A percentile compares a stretch with the other conserved stretches of the same genome.
Evolutionary conservation across 1,284 basidiomycete species (phyloP).

Genomic region (Athelia sp.): DNA sequence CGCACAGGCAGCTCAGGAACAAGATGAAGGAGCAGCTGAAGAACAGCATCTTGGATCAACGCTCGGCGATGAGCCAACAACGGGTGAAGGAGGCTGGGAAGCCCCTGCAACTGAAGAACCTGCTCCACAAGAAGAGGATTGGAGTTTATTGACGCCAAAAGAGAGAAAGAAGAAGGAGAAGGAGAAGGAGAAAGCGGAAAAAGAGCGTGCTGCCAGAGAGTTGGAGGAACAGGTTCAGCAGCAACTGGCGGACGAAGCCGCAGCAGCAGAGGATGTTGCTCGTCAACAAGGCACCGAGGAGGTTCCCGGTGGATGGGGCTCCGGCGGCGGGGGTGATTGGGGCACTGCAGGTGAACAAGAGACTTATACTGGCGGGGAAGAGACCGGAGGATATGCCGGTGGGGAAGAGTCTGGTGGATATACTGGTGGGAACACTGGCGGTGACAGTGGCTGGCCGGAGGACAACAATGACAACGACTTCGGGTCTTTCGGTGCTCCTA

Average conservation of each 20-base stretch:
- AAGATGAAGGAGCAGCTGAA: conserved; percentile 8
- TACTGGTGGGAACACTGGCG: no score
- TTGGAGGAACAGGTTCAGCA: not conserved
- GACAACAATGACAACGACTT: not conserved
- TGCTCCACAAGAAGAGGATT: not conserved
- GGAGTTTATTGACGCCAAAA: not conserved
- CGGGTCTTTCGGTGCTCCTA: no score
- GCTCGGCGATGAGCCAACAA: not conserved
- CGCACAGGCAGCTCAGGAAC: no score
- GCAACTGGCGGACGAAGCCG: not conserved
- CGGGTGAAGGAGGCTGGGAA: not conserved
- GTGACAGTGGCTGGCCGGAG: no score
- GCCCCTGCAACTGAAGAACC: not conserved
- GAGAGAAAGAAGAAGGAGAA: conserved; percentile 1
- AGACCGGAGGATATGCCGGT: not conserved
- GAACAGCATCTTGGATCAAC: conserved; percentile 7
- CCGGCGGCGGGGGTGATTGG: not conserved
- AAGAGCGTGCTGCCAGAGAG: not conserved
- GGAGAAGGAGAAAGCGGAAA: not conserved
- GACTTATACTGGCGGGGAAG: not conserved
- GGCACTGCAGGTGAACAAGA: no score
- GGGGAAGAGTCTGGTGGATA: no score
- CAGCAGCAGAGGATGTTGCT: not conserved
- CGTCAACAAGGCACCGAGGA: no score
- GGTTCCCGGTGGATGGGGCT: no score